Percentiles rank a stretch among this genome's conserved stretches.
Conservation (phyloP, 106 monocot species). For the Vanilla planifolia region DNA sequence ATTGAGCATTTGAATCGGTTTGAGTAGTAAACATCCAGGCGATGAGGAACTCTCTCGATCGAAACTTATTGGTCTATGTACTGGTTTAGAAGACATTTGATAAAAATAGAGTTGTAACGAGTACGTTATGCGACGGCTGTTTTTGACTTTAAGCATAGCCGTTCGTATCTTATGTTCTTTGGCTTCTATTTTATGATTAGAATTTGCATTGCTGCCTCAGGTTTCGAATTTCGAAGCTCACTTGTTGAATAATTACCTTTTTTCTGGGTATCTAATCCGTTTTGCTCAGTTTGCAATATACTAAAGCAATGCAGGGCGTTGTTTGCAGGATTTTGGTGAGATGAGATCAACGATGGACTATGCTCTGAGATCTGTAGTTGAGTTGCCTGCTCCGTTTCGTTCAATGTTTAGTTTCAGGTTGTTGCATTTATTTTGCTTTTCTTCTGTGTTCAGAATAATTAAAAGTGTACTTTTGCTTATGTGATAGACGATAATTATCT, state of each 20-base stretch:
- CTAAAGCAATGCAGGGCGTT: background rate
- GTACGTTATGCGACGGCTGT: too few relatives aligned
- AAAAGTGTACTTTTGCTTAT: background rate
- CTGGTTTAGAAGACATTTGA: too few relatives aligned
- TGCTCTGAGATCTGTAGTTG: conserved; percentile 44
- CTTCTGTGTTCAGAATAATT: background rate
- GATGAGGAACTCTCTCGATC: conserved; percentile 2
- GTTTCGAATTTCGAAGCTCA: too few relatives aligned
- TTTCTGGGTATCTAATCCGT: background rate
- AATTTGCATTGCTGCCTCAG: too few relatives aligned
- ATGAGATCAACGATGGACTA: conserved; percentile 36
- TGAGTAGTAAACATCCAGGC: background rate
- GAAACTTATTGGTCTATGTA: too few relatives aligned
- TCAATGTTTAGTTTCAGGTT: conserved; percentile 61
- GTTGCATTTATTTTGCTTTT: background rate
- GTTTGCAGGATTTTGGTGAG: conserved; percentile 5
- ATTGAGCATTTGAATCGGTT: background rate
- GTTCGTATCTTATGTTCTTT: too few relatives aligned
- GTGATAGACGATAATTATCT: background rate
- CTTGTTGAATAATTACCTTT: too few relatives aligned
- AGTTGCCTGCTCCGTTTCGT: conserved; percentile 48
- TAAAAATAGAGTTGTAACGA: too few relatives aligned
- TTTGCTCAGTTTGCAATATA: background rate
- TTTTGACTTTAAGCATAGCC: too few relatives aligned
- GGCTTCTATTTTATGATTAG: too few relatives aligned